phyloP scores from a whole-genome alignment of 441 rosid species.

The Metrosideros polymorpha region DNA sequence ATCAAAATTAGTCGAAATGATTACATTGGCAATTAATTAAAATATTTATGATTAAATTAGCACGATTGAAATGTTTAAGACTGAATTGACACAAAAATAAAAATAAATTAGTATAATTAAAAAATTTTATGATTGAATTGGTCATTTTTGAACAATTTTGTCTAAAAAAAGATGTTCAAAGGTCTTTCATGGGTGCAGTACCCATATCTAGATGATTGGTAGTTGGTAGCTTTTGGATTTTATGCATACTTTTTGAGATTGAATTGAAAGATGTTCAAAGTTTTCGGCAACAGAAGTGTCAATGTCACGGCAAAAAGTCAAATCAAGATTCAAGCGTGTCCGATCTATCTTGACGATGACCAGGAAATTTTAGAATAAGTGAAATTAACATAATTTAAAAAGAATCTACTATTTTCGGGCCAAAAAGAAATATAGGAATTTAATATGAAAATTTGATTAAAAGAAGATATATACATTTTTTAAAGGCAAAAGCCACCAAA shows the following conservation, averaged over 20 bases:
- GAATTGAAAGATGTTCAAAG: neutral
- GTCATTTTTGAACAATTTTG: too few relatives aligned
- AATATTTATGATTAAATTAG: too few relatives aligned
- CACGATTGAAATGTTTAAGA: too few relatives aligned
- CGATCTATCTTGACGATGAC: neutral
- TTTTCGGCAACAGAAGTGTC: neutral
- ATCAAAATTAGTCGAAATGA: too few relatives aligned
- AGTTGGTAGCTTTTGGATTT: neutral
- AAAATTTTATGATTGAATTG: too few relatives aligned
- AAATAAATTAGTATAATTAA: too few relatives aligned
- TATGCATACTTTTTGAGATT: neutral
- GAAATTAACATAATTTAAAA: neutral
- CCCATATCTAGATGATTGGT: neutral
- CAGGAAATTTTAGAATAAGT: neutral
- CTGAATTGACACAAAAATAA: too few relatives aligned
- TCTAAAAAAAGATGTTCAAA: neutral
- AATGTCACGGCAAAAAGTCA: neutral
- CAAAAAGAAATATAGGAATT: neutral
- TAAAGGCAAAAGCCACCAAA: too few relatives aligned
- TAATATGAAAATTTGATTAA: neutral
- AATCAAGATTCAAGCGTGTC: neutral
- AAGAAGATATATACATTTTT: neutral
- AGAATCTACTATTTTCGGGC: neutral
- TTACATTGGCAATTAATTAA: too few relatives aligned
- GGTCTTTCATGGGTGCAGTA: neutral